Percentiles rank a stretch among this genome's conserved stretches.
phyloP scores from a whole-genome alignment of 2,329 filamentous ascomycete genomes.

The Mycosphaerelloides madeirae region DNA sequence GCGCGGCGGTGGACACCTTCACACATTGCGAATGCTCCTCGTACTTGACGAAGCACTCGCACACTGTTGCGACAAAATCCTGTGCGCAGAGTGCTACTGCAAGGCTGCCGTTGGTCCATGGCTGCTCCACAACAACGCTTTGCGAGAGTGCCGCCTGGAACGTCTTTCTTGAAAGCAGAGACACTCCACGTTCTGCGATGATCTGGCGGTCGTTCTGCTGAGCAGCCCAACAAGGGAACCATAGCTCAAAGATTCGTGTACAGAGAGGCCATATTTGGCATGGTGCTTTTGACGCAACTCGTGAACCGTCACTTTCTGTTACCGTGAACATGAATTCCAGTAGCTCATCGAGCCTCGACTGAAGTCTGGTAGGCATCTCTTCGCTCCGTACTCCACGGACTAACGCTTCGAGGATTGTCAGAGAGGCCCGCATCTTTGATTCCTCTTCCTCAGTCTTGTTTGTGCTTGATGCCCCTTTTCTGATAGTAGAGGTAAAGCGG shows the following conservation, averaged over 20 bases:
- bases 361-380: conserved; percentile 8
- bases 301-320: conserved; percentile 4
- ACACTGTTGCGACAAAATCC: conserved; percentile 12
- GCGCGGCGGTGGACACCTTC: background rate
- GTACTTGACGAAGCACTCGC: conserved; percentile 8
- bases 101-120: too few species aligned
- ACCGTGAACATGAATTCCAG: conserved; percentile 5
- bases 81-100: conserved; percentile 2
- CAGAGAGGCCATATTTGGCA: conserved; percentile 18
- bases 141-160: conserved; percentile 10
- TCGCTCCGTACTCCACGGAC: conserved; percentile 12
- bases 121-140: too few species aligned
- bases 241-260: conserved; percentile 15
- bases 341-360: conserved; percentile 6
- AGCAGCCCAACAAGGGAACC: conserved; percentile 18
- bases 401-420: conserved; percentile 7
- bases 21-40: conserved; percentile 1
- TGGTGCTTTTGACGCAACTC: background rate
- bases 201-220: conserved; percentile 3
- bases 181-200: background rate
- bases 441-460: background rate
- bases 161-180: conserved; percentile 4
- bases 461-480: background rate
- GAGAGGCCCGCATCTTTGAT: background rate
- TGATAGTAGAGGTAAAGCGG: background rate